These are phyloP conservation scores for Fusarium miscanthi DNA, from an alignment of 2,329 filamentous ascomycete genomes.

Conservation along the genomic window DNA sequence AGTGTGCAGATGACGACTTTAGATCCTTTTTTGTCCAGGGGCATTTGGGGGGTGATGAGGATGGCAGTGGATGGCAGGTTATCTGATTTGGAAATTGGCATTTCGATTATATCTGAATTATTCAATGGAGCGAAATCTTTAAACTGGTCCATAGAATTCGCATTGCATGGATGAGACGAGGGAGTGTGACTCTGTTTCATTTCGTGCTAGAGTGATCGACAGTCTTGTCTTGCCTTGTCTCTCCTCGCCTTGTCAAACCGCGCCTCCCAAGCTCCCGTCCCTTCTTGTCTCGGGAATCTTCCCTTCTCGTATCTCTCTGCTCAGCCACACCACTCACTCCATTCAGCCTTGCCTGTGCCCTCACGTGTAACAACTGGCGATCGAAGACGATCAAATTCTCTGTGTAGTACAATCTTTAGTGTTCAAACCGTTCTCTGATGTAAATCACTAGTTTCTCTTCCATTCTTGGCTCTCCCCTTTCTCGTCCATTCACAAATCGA, in stretches of 20 bases:
- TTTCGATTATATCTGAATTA: background rate
- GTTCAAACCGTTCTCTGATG: background rate
- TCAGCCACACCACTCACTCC: conserved; percentile 5
- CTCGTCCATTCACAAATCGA: background rate
- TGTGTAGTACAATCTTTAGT: background rate
- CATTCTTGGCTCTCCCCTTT: conserved; percentile 26
- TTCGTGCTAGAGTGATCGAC: conserved; percentile 29
- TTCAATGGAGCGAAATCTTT: conserved; percentile 1
- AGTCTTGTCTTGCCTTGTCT: conserved; percentile 1
- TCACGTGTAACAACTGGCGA: background rate
- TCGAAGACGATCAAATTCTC: background rate
- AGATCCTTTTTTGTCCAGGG: background rate
- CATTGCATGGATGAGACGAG: conserved; percentile 7
- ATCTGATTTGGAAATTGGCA: background rate
- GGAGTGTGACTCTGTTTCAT: conserved; percentile 28
- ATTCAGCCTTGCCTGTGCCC: conserved; percentile 1
- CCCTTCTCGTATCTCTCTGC: background rate
- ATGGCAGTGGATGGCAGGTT: background rate
- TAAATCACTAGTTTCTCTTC: conserved; percentile 2
- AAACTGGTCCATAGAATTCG: conserved; percentile 8
- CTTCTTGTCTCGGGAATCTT: conserved; percentile 13
- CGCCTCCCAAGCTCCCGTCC: background rate
- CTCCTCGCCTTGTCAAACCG: conserved; percentile 2
- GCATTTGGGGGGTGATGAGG: too few relatives aligned
- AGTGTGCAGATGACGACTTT: background rate